Evolutionary conservation across 2,329 filamentous ascomycete genomes (phyloP), one percentile per base, ranked within the genome.

Genomic region (Fusarium musae): DNA sequence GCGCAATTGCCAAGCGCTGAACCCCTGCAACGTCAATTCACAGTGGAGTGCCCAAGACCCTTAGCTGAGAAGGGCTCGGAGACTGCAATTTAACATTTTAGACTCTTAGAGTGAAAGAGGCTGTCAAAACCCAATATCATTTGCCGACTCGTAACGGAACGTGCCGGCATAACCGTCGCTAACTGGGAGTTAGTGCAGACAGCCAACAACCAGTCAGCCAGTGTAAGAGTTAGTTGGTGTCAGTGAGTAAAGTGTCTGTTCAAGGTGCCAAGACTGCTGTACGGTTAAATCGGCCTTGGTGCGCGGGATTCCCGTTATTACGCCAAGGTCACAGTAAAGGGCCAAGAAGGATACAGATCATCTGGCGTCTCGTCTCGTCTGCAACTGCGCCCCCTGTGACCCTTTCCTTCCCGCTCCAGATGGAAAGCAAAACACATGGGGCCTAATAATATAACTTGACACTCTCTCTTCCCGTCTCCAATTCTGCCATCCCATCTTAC

Each of bases 261-360:
- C 3, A 21, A 15, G 26, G 3, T 26, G 71, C 72, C 72, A 74
- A 74, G 72, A 67, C 59, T 17, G 46, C 63, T 69, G 68, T 63
- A 66, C 72, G 72, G 72, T 72, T 72, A 74, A 66, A 43, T 69
- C 71, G 71, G 71, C 71, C 36, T 54, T n/a, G 49, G 49, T 49
- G 40, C 46, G 39, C 65, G 61, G 69, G 57, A 59, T 30, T 57
- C 32, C 36, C 39, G 46, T 73, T 54, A 73, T 71, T 73, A 61
- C 66, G 71, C 71, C 71, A 74, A 74, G 71, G 32, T 68, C 42
- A 44, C 44, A 50, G 39, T 34, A 30, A 43, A 47, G 53, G 63
- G 71, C 71, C 71, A 73, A 73, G 70, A 60, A 43, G 16, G 16
- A 63, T 61, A 72, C 70, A 73, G 67, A 52, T 73, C 70, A 71